A percentile compares a stretch with the other conserved stretches of the same genome.
These are phyloP conservation scores for Sporobolomyces pararoseus DNA, from an alignment of 768 basidiomycete species.

Conservation along the genomic window DNA sequence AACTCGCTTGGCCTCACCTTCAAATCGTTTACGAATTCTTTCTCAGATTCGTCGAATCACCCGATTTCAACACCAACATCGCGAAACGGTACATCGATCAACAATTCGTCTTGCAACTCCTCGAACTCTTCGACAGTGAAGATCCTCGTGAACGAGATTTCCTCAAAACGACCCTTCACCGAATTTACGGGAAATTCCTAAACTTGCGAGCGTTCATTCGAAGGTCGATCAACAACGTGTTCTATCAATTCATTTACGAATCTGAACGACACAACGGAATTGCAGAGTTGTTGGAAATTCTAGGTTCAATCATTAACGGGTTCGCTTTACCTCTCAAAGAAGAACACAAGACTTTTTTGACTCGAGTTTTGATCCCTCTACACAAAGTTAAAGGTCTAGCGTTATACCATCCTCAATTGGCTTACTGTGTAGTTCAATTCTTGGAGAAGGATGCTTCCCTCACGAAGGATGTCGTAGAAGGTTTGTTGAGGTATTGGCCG, in stretches of 20 bases:
- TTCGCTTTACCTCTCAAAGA: conserved; percentile 97
- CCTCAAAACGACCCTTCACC: conserved; percentile 95
- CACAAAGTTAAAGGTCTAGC: conserved; percentile 97
- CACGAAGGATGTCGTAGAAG: conserved; percentile 92
- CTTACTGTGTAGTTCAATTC: conserved; percentile 98
- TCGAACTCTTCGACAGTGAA: conserved; percentile 97
- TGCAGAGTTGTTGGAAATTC: conserved; percentile 93
- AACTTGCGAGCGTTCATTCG: conserved; percentile 98
- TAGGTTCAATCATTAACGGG: conserved; percentile 99
- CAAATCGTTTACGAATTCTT: conserved; percentile 99
- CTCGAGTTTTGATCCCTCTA: conserved; percentile 84
- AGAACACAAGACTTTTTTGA: conserved; percentile 96
- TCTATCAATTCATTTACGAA: conserved; percentile 98
- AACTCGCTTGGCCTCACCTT: conserved; percentile 98
- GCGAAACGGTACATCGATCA: conserved; percentile 98
- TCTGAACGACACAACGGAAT: conserved; percentile 99
- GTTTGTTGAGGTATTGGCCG: conserved; percentile 96
- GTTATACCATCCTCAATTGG: conserved; percentile 96
- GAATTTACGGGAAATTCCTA: conserved; percentile 99
- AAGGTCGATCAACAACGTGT: conserved; percentile 98
- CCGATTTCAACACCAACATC: conserved; percentile 95
- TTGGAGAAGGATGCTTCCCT: conserved; percentile 88
- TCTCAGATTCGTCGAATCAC: conserved; percentile 94
- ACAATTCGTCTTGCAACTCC: conserved; percentile 86
- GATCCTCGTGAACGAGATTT: conserved; percentile 99